phyloP scores from a whole-genome alignment of 2,329 filamentous ascomycete genomes.

The Emergomyces pasteurianus region DNA sequence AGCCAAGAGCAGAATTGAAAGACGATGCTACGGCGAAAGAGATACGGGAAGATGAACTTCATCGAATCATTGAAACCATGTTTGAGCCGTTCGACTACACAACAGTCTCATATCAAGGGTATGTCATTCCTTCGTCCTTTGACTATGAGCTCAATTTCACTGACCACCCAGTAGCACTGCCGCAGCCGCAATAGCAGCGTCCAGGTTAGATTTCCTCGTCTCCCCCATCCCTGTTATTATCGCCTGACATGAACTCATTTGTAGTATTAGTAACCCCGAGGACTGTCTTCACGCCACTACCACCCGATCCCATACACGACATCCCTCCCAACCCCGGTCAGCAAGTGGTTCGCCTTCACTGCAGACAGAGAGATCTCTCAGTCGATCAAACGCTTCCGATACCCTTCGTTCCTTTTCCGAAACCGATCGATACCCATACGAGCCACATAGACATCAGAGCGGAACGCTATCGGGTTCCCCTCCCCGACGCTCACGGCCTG shows the following conservation, averaged over 20 bases:
- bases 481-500: conserved; percentile 14
- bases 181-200: conserved; percentile 30
- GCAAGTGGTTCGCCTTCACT: conserved; percentile 20
- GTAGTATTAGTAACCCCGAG: conserved; percentile 26
- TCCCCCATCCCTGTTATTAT: not conserved
- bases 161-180: conserved; percentile 18
- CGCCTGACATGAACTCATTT: conserved; percentile 3
- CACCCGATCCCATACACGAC: conserved; percentile 21
- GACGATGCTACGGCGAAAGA: conserved; percentile 93
- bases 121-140: conserved; percentile 20
- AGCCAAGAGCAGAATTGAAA: conserved; percentile 80
- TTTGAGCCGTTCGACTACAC: conserved; percentile 97
- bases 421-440: conserved; percentile 7
- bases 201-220: conserved; percentile 17
- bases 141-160: conserved; percentile 9
- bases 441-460: not conserved
- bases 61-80: conserved; percentile 84
- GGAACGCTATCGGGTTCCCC: conserved; percentile 7
- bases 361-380: conserved; percentile 19
- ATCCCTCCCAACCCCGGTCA: conserved; percentile 26
- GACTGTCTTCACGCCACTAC: conserved; percentile 21
- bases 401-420: conserved; percentile 19
- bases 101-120: conserved; percentile 63
- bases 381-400: conserved; percentile 18
- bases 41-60: conserved; percentile 85